Conservation (phyloP, 2,329 filamentous ascomycete species). For the Colletotrichum sp. region DNA sequence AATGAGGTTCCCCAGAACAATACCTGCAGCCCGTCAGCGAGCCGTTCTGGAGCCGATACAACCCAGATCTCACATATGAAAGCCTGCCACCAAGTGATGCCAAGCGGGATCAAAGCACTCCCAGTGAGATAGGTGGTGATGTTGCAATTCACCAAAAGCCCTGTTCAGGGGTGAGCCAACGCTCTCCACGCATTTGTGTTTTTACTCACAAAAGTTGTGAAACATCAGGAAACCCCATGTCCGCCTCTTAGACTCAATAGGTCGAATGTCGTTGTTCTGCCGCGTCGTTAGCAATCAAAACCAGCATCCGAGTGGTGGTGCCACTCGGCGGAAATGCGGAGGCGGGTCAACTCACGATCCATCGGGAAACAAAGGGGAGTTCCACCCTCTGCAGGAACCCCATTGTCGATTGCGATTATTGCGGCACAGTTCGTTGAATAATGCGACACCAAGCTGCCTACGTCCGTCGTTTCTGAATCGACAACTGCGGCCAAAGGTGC, state of each 20-base stretch:
- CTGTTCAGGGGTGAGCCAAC: constrained; percentile 24
- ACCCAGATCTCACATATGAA: constrained; percentile 35
- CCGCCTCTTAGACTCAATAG: constrained; percentile 43
- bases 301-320: background rate
- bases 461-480: background rate
- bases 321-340: background rate
- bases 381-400: constrained; percentile 28
- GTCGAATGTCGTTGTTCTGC: constrained; percentile 55
- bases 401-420: constrained; percentile 15
- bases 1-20: constrained; percentile 41
- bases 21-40: constrained; percentile 21
- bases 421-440: background rate
- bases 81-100: constrained; percentile 46
- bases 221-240: constrained; percentile 48
- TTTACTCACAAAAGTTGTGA: constrained; percentile 44
- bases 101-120: constrained; percentile 43
- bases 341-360: constrained; percentile 28
- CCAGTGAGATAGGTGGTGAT: constrained; percentile 45
- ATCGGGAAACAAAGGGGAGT: constrained; percentile 34
- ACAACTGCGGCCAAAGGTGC: background rate
- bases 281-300: background rate
- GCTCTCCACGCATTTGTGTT: too few relatives aligned
- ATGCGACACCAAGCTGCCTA: background rate
- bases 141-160: constrained; percentile 52
- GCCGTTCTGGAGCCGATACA: background rate